Conservation (phyloP, 73 alveolate species). For the Paramecium sexaurelia region DNA sequence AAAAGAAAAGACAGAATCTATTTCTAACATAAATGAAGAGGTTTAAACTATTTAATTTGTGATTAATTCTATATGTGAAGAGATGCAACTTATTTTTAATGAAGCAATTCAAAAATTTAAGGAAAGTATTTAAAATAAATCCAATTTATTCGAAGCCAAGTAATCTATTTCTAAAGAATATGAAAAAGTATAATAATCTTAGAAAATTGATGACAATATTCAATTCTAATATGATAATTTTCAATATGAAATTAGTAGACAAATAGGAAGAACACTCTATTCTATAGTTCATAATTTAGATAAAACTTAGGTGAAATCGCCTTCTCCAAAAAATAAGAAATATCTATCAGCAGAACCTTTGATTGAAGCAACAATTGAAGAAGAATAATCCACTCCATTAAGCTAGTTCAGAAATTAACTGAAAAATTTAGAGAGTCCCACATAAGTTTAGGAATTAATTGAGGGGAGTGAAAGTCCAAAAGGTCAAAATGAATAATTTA, state of each 20-base stretch:
- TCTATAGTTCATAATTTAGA: neutral
- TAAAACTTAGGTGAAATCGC: neutral
- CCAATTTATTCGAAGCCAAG: neutral
- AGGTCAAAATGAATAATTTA: neutral
- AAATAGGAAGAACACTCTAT: slow-evolving; percentile 50
- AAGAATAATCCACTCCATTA: slow-evolving; percentile 27
- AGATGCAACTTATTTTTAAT: neutral
- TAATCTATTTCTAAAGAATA: neutral
- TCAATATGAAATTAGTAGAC: slow-evolving; percentile 37
- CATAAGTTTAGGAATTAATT: neutral
- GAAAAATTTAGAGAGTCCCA: neutral
- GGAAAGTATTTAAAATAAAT: neutral
- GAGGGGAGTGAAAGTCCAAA: neutral
- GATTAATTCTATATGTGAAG: slow-evolving; percentile 20
- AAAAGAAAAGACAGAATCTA: slow-evolving; percentile 2
- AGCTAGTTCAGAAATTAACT: neutral
- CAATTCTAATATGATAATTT: slow-evolving; percentile 53
- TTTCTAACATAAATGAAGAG: neutral
- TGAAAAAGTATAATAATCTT: neutral
- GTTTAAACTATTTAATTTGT: neutral
- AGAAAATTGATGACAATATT: neutral
- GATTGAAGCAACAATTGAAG: slow-evolving; percentile 8
- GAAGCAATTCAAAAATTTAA: neutral
- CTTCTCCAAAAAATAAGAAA: neutral
- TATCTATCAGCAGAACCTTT: neutral